Percentiles rank a stretch among this genome's conserved stretches.
phyloP scores from a whole-genome alignment of 2,329 filamentous ascomycete genomes.

The Fusarium sp. region DNA sequence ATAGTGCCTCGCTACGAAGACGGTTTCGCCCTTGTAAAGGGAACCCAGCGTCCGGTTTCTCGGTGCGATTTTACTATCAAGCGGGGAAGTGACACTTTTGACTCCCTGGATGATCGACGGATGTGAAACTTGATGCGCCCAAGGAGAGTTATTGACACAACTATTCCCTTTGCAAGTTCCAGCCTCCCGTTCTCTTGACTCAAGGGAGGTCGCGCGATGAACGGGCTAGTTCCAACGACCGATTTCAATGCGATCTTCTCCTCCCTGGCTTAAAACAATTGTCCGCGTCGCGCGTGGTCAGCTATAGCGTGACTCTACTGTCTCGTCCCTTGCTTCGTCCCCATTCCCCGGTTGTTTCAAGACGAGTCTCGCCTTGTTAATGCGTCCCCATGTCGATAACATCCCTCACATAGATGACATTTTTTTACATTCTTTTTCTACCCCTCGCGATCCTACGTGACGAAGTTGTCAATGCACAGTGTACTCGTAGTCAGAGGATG shows the following conservation, averaged over 20 bases:
- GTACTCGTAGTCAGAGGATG: slow-evolving; percentile 18
- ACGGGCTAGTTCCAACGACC: not conserved
- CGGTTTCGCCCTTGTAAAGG: not conserved
- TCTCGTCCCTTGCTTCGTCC: slow-evolving; percentile 22
- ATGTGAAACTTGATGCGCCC: not conserved
- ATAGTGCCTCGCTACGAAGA: not conserved
- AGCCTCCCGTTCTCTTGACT: slow-evolving; percentile 9
- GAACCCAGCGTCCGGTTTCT: slow-evolving; percentile 12
- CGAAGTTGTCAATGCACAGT: slow-evolving; percentile 14
- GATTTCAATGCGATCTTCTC: slow-evolving; percentile 9
- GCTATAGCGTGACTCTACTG: not conserved
- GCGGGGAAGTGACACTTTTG: not conserved
- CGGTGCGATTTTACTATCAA: not conserved
- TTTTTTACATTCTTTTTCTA: not conserved
- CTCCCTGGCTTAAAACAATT: slow-evolving; percentile 20
- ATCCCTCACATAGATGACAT: slow-evolving; percentile 32
- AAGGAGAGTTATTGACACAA: not conserved
- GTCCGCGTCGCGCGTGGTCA: slow-evolving; percentile 2
- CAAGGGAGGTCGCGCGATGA: not conserved
- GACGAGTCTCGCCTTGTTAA: not conserved
- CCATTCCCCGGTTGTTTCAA: slow-evolving; percentile 33
- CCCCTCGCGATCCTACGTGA: slow-evolving; percentile 19
- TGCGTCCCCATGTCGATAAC: slow-evolving; percentile 27
- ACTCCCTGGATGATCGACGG: slow-evolving; percentile 4
- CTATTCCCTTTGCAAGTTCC: slow-evolving; percentile 23